These are phyloP conservation scores for Mimosa pudica DNA, from an alignment of 306 rosid genomes.

Conservation along the genomic window DNA sequence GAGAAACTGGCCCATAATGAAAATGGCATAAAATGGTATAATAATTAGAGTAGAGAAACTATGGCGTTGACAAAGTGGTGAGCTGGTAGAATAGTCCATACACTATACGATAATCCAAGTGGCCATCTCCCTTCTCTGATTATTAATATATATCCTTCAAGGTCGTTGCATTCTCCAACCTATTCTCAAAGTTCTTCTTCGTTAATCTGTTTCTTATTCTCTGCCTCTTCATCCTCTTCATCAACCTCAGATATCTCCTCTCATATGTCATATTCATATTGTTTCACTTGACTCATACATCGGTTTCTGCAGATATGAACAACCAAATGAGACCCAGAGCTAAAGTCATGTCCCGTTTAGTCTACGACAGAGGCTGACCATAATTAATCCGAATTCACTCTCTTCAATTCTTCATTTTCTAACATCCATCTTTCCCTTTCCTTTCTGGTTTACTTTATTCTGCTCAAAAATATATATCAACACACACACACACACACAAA, in stretches of 20 bases:
- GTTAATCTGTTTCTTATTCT: not conserved
- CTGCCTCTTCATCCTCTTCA: not conserved
- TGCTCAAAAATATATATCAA: too few species aligned
- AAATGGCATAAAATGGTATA: not conserved
- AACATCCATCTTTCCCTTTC: not conserved
- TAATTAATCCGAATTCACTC: not conserved
- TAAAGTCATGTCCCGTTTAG: constrained; percentile 58
- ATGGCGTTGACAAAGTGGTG: constrained; percentile 38
- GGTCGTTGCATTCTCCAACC: not conserved
- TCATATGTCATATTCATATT: constrained; percentile 3
- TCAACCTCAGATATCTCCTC: not conserved
- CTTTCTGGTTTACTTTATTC: not conserved
- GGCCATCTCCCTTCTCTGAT: not conserved
- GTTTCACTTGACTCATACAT: not conserved
- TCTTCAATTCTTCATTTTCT: not conserved
- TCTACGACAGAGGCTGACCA: constrained; percentile 74
- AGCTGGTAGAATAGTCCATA: not conserved
- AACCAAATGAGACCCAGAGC: constrained; percentile 75
- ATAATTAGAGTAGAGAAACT: not conserved
- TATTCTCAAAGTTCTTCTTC: not conserved
- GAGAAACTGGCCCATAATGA: not conserved
- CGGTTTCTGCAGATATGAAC: constrained; percentile 48
- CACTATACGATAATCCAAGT: not conserved
- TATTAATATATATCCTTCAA: not conserved
- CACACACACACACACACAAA: not conserved